Base-by-base conservation (phyloP, 345 rosid species). In the Salix caprea region DNA sequence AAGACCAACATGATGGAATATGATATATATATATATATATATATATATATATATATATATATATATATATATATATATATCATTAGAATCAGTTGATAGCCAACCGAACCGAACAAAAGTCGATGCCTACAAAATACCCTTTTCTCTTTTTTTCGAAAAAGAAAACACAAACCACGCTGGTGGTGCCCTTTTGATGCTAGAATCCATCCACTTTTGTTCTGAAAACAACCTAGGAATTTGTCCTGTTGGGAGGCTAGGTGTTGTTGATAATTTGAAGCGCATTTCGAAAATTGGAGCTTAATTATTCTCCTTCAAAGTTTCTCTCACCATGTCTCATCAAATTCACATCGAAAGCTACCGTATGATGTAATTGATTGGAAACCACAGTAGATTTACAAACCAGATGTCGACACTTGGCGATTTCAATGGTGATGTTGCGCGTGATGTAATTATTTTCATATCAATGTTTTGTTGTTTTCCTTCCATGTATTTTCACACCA, bases 171-270 rank as follows among this genome's bases (percentile, higher is more conserved):
- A 23, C 4, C 64, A 60, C 67, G 66, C 39, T 19, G 46, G 32
- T 6, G 50, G 5, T 2, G 5, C 10, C 32, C 75, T 18, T 13
- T 37, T 54, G 19, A 14, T 65, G 37, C 37, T 52, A 58, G 23
- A 67, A 70, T 68, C 67, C 67, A 42, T 67, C 66, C 76, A 58
- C 71, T 78, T 66, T 70, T 40, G 1, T 34, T 50, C 30, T 7
- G 61, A 56, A 7, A 56, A 4, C 28, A 58, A 58, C 14, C 3
- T 36, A 0, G 28, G 75, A 32, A 56, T n/a, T 36, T 56, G 21
- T 72, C 13, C 28, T 56, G 21, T 23, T 1, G 13, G 26, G 62
- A 56, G 26, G n/a, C 15, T 2, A 23, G 18, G 10, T 42, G 40
- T 3, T 34, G 34, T 48, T 74, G 71, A 74, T 46, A n/a, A 32